phyloP scores from a whole-genome alignment of 2,329 filamentous ascomycete species.

The Sporothrix sp. region DNA sequence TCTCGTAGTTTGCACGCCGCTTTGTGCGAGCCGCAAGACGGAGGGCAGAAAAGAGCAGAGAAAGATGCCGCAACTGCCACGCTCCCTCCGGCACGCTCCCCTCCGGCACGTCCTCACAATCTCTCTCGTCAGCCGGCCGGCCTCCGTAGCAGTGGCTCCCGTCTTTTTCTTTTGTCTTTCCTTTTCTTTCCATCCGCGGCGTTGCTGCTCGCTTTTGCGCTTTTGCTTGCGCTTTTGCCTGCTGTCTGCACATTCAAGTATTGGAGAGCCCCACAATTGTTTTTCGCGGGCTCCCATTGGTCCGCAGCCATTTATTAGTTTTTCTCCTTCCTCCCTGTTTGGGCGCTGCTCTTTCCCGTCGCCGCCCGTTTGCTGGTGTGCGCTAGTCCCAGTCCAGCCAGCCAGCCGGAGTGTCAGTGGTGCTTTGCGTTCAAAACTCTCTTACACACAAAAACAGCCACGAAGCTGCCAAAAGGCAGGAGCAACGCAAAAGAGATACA shows the following conservation, averaged over 20 bases:
- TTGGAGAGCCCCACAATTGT: neutral
- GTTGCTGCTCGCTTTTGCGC: neutral
- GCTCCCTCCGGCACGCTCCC: too few species aligned
- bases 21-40: too few species aligned
- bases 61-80: too few species aligned
- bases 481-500: neutral
- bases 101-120: too few species aligned
- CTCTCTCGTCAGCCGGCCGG: too few species aligned
- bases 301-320: neutral
- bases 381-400: too few species aligned
- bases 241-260: too few species aligned
- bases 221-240: neutral
- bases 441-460: conserved; percentile 15
- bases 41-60: too few species aligned
- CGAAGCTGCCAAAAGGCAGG: conserved; percentile 3
- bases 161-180: neutral
- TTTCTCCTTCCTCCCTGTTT: neutral
- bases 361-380: conserved; percentile 4
- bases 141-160: too few species aligned
- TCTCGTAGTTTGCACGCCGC: too few species aligned
- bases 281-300: conserved; percentile 2
- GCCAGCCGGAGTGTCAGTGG: too few species aligned
- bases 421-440: conserved; percentile 11
- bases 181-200: neutral
- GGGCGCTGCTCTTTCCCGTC: neutral